phyloP scores from a whole-genome alignment of 2,329 filamentous ascomycete genomes.

The Thielaviopsis cerberus region DNA sequence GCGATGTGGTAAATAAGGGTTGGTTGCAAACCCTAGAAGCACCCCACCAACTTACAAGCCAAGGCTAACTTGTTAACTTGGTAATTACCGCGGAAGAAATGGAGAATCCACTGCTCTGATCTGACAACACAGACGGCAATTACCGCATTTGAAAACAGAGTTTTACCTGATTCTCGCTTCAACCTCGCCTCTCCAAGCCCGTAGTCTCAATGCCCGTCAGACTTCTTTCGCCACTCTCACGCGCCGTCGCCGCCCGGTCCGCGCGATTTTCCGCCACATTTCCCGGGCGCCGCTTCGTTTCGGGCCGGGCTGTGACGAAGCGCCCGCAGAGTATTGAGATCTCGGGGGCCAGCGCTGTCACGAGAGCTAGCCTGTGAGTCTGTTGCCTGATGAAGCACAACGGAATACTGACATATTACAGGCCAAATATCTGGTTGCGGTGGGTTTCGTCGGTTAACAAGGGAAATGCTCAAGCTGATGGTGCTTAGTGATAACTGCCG shows the following conservation, averaged over 20 bases:
- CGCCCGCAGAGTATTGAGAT: background rate
- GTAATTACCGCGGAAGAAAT: background rate
- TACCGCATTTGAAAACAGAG: too few species aligned
- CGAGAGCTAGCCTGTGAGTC: slow-evolving; percentile 7
- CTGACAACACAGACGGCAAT: background rate
- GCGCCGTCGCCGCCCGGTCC: background rate
- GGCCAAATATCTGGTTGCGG: slow-evolving; percentile 11
- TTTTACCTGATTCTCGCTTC: background rate
- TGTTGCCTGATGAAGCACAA: too few species aligned
- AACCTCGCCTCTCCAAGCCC: too few species aligned
- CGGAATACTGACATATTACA: background rate
- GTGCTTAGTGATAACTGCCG: slow-evolving; percentile 24
- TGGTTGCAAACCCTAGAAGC: background rate
- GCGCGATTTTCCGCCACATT: background rate
- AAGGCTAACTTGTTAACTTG: background rate
- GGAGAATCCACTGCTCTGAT: background rate
- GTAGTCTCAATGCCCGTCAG: too few species aligned
- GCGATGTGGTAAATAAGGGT: background rate
- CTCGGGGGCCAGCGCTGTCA: background rate
- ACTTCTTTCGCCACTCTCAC: background rate
- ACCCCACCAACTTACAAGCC: background rate
- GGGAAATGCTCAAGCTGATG: background rate
- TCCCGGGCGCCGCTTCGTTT: background rate
- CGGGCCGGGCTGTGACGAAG: background rate
- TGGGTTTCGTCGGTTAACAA: background rate